These are phyloP conservation scores for Metschnikowia aberdeeniae DNA, from an alignment of 805 yeast genomes.

Conservation along the genomic window DNA sequence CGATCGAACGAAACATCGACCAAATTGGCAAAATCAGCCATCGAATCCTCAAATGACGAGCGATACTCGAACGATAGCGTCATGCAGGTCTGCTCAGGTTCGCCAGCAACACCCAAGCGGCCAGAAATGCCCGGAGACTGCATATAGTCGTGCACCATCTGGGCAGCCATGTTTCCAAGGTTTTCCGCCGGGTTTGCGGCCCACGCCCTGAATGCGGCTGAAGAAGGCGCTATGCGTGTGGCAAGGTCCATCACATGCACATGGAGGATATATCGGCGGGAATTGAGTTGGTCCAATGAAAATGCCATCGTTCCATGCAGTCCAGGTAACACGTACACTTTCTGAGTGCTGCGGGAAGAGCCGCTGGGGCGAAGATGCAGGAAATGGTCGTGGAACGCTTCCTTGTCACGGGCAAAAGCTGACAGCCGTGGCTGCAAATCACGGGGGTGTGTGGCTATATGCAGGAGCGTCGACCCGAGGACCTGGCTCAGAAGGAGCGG, in stretches of 20 bases:
- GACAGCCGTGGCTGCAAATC: conserved; percentile 15
- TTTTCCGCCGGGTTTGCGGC: conserved; percentile 6
- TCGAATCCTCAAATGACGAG: conserved; percentile 32
- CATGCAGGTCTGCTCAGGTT: conserved; percentile 26
- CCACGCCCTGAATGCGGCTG: conserved; percentile 11
- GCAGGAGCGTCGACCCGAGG: conserved; percentile 17
- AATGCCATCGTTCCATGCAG: conserved; percentile 20
- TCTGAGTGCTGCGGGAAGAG: conserved; percentile 25
- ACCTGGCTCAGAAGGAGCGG: conserved; percentile 26
- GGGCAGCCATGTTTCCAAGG: neutral
- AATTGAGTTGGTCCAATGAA: conserved; percentile 34
- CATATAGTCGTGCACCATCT: neutral
- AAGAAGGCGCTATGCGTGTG: conserved; percentile 29
- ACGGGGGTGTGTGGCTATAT: conserved; percentile 19
- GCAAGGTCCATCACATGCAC: conserved; percentile 43
- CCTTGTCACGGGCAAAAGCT: conserved; percentile 2
- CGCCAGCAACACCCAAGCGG: conserved; percentile 2
- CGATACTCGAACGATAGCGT: conserved; percentile 35
- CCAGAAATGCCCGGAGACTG: neutral
- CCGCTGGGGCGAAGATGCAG: conserved; percentile 26
- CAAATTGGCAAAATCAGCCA: conserved; percentile 20
- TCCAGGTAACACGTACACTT: conserved; percentile 31
- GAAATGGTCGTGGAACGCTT: conserved; percentile 23
- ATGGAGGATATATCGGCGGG: conserved; percentile 32
- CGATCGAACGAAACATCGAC: conserved; percentile 28